Evolutionary conservation across 805 yeast genomes (phyloP), one percentile per base, ranked within the genome.

Genomic region (Yarrowia divulgata): DNA sequence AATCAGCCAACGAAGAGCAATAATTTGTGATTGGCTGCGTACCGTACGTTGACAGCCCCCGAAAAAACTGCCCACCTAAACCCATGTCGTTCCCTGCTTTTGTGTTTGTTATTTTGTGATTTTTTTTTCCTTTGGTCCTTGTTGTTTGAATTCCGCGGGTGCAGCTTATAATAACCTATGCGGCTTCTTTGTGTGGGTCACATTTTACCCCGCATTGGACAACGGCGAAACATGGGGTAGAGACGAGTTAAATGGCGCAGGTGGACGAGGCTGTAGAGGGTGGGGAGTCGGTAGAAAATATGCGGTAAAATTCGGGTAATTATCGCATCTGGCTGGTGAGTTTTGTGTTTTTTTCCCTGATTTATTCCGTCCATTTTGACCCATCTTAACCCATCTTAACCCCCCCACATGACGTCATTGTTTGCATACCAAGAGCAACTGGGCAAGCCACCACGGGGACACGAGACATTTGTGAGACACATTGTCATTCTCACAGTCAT

Each of bases 121-220:
- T 32, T 32, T 16, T 48, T 32, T 34, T 50, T 8, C 3, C 14
- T n/a, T 34, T 10, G 9, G 3, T 5, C 19, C 13, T n/a, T n/a
- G 23, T 43, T 19, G 32, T 45, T 19, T 49, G 54, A 29, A 29
- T 14, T 49, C 39, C 55, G 39, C 23, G 3, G 8, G 39, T 32
- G 39, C 57, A 35, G 29, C 23, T 6, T 23, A 23, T 23, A 23
- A 23, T 23, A 23, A 23, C 29, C 14, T n/a, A 16, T 10, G n/a
- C 42, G n/a, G 40, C n/a, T 3, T n/a, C 32, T 37, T 35, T 54
- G 39, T 54, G 45, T 54, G 23, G 60, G 58, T 54, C 58, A 54
- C 58, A 54, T 54, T 54, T 54, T 54, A 54, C 60, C 60, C 60
- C 60, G 60, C 60, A 54, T 54, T 23, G 23, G 13, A 54, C 60